A percentile compares a stretch with the other conserved stretches of the same genome.
These are phyloP conservation scores for Ogataea naganishii DNA, from an alignment of 805 yeast species.

Conservation along the genomic window DNA sequence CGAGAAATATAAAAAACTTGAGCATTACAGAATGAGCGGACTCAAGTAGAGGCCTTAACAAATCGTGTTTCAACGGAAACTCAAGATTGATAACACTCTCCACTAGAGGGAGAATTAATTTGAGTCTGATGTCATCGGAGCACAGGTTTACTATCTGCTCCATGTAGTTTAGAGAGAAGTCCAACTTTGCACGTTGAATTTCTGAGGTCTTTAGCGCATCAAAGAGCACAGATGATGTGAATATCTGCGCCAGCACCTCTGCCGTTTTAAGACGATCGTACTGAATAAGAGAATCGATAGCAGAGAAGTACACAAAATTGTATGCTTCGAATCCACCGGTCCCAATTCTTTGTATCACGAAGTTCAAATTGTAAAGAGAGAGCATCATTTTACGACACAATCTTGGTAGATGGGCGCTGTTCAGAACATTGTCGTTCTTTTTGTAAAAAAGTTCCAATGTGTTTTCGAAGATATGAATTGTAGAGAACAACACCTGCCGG, in stretches of 20 bases:
- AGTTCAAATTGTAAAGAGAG: slow-evolving; percentile 34
- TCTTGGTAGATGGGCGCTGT: slow-evolving; percentile 7
- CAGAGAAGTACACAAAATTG: slow-evolving; percentile 46
- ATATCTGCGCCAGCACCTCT: slow-evolving; percentile 18
- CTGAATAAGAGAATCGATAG: slow-evolving; percentile 32
- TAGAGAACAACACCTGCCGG: slow-evolving; percentile 36
- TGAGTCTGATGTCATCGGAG: slow-evolving; percentile 24
- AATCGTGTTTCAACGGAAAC: slow-evolving; percentile 5
- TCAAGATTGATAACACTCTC: slow-evolving; percentile 11
- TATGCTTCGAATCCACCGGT: slow-evolving; percentile 59
- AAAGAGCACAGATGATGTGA: slow-evolving; percentile 19
- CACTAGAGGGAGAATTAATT: slow-evolving; percentile 16
- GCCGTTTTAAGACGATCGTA: slow-evolving; percentile 16
- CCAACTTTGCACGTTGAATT: slow-evolving; percentile 28
- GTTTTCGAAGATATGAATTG: slow-evolving; percentile 44
- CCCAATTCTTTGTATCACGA: slow-evolving; percentile 44
- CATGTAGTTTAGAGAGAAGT: slow-evolving; percentile 38
- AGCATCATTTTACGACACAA: slow-evolving; percentile 26
- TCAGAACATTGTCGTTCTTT: slow-evolving; percentile 12
- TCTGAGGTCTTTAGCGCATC: slow-evolving; percentile 21
- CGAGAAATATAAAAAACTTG: slow-evolving; percentile 16
- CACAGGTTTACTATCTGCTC: slow-evolving; percentile 31
- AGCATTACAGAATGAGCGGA: slow-evolving; percentile 57
- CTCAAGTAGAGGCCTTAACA: slow-evolving; percentile 34
- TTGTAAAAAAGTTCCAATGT: slow-evolving; percentile 29